Percentiles rank a stretch among this genome's conserved stretches.
Conservation (phyloP, 371 early-diverging fungal genomes). For the Mortierella sp. region DNA sequence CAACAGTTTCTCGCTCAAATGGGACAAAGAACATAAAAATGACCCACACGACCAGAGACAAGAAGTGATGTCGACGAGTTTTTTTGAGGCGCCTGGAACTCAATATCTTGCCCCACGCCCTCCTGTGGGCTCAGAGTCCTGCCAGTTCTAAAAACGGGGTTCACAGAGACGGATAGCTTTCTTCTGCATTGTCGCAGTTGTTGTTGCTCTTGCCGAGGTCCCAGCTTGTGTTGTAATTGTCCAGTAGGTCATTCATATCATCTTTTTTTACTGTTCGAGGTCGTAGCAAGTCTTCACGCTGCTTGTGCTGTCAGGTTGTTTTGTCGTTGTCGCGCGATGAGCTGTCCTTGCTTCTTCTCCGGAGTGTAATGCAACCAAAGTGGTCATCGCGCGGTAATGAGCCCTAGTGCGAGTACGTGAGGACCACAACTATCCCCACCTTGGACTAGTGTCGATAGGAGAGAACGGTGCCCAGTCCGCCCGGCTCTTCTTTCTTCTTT, state of each 20-base stretch:
- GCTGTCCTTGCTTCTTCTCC: background rate
- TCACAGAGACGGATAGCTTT: background rate
- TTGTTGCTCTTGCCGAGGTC: background rate
- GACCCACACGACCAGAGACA: background rate
- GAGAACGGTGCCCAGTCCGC: background rate
- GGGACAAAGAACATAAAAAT: background rate
- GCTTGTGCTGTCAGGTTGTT: background rate
- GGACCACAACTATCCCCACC: background rate
- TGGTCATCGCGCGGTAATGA: slow-evolving; percentile 9
- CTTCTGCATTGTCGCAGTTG: background rate
- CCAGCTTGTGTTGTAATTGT: background rate
- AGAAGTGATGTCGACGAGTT: background rate
- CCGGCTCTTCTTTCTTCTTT: background rate
- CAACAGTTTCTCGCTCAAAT: background rate
- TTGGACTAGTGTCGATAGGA: background rate
- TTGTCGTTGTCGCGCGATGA: background rate
- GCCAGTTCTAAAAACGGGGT: background rate
- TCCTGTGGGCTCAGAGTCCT: slow-evolving; percentile 14
- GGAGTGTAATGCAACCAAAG: background rate
- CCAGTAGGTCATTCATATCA: background rate
- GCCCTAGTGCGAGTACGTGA: background rate
- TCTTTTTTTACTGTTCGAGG: background rate
- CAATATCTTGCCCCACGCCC: background rate
- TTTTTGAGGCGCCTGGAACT: background rate
- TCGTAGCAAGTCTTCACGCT: background rate